Base-by-base conservation (phyloP, 75 land plant genomes). In the Cupressus sempervirens region DNA sequence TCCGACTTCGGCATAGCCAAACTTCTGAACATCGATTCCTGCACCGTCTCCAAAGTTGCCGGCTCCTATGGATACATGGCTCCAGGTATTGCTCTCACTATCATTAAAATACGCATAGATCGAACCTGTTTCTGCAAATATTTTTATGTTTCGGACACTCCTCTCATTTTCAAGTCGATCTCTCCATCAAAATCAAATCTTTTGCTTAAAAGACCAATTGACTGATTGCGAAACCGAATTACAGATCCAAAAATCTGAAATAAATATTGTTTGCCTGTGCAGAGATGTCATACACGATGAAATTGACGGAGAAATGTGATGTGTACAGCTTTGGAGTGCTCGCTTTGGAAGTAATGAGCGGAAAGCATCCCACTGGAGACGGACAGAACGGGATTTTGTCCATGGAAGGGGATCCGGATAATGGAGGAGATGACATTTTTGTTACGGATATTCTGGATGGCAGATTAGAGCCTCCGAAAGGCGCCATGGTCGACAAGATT, bases 11-110 rank as follows among this genome's bases (percentile, higher is more conserved):
- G 93, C 15, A 83, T 86, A 6, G 91, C 93, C 2, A 92, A 87
- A 72, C 81, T 88, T 5, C 67, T 90, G 45, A 84, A 84, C 7
- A 56, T 68, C 34, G 58, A 81, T 40, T 75, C 90, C 32, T 86
- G 86, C 80, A 88, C 89, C 34, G 83, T 86, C 88, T 87, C 91
- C 45, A 84, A 83, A 23, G 52, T 92, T 67, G 92, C 90, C 20
- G 93, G 93, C 48, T 89, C 93, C 30, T 86, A 85, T 77, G 93
- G 93, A 43, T 92, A 92, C 88, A 87, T 91, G 68, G 93, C 93
- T 26, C 93, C 93, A 80, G 93, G 93, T 92, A 34, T 7, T 18
- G 74, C 53, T 48, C 50, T 0, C 10, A 9, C 50, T 48, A 7
- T 9, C 10, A 48, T 48, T 50, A 50, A 12, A 50, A 13, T 11